Evolutionary conservation across 371 early-diverging fungal genomes (phyloP).

Genomic region (Mucor velutinosus): DNA sequence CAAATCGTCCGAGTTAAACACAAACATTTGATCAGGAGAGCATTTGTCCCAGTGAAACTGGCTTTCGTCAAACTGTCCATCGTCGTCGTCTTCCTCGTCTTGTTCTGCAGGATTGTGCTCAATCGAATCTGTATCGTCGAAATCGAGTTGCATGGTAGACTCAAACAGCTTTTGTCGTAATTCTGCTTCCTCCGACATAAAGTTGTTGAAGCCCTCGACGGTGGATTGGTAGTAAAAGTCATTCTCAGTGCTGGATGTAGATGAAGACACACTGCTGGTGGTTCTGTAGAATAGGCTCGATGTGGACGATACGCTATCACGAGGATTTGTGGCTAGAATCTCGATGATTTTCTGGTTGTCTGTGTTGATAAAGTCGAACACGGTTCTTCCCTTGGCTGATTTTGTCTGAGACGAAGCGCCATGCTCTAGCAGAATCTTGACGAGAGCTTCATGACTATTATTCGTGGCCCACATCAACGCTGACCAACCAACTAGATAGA

Average conservation of each 20-base stretch:
- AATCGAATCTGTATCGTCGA: not conserved
- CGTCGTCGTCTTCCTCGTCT: constrained; percentile 21
- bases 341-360: constrained; percentile 63
- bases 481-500: constrained; percentile 83
- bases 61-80: constrained; percentile 25
- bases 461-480: constrained; percentile 96
- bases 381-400: constrained; percentile 79
- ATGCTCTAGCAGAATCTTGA: constrained; percentile 73
- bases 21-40: constrained; percentile 88
- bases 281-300: constrained; percentile 40
- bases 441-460: constrained; percentile 78
- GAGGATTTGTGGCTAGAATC: constrained; percentile 53
- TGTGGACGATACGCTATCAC: constrained; percentile 61
- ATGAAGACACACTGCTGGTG: constrained; percentile 35
- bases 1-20: constrained; percentile 73
- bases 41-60: constrained; percentile 79
- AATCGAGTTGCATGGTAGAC: constrained; percentile 34
- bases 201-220: constrained; percentile 43
- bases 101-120: constrained; percentile 24
- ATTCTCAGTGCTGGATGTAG: constrained; percentile 35
- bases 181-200: constrained; percentile 56
- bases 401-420: constrained; percentile 78
- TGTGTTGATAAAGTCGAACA: constrained; percentile 73
- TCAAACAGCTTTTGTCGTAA: constrained; percentile 47
- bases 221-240: constrained; percentile 57